Percentiles rank a stretch among this genome's conserved stretches.
These are phyloP conservation scores for Wickerhamiella spandovensis DNA, from an alignment of 805 yeast species.

Conservation along the genomic window DNA sequence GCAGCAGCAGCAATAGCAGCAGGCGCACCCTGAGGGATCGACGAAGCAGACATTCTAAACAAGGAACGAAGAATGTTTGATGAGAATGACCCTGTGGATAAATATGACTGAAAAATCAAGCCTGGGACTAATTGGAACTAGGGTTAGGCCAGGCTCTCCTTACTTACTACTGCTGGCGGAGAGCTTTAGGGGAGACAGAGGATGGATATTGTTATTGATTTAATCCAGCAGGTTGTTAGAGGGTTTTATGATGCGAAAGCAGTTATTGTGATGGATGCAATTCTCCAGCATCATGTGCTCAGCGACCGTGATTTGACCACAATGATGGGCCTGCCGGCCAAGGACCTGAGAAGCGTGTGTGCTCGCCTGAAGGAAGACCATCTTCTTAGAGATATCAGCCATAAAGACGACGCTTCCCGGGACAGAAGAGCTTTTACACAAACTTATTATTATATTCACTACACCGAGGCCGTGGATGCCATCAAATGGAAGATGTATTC, in stretches of 20 bases:
- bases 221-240: slow-evolving; percentile 68
- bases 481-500: slow-evolving; percentile 93
- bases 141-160: neutral
- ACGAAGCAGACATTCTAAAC: neutral
- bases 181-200: too few species aligned
- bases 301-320: slow-evolving; percentile 84
- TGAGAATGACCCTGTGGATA: neutral
- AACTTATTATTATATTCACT: slow-evolving; percentile 76
- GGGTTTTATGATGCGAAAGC: slow-evolving; percentile 81
- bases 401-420: slow-evolving; percentile 40
- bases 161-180: too few species aligned
- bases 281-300: slow-evolving; percentile 74
- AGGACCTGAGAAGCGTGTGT: slow-evolving; percentile 73
- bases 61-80: neutral
- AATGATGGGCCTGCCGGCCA: slow-evolving; percentile 69
- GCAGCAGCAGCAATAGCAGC: neutral
- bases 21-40: neutral
- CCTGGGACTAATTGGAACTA: neutral
- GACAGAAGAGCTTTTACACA: slow-evolving; percentile 57
- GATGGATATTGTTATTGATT: slow-evolving; percentile 33
- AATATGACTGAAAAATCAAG: neutral
- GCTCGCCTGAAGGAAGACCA: slow-evolving; percentile 76
- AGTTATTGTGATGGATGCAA: slow-evolving; percentile 74
- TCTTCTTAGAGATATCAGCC: slow-evolving; percentile 30
- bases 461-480: slow-evolving; percentile 87